A percentile compares a stretch with the other conserved stretches of the same genome.
phyloP scores from a whole-genome alignment of 495 filamentous ascomycete species.

The Neohortaea acidophila region DNA sequence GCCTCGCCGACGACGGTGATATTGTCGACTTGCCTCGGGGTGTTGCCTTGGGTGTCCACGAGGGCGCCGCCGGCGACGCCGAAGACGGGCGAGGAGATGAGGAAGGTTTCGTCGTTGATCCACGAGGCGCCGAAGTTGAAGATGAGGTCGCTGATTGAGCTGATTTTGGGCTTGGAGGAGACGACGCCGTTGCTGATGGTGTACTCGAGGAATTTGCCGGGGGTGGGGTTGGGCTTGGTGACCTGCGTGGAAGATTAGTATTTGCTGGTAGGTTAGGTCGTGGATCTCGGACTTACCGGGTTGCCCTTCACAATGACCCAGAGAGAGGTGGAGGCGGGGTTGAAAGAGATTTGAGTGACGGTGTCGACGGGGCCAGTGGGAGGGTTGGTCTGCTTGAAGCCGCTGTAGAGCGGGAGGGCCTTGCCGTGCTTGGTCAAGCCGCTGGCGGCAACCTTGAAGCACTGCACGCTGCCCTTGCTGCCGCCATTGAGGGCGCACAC shows the following conservation, averaged over 20 bases:
- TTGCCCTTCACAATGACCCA: constrained; percentile 5
- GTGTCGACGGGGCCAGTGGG: constrained; percentile 2
- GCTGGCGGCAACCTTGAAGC: constrained; percentile 1
- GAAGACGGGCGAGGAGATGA: too few species aligned
- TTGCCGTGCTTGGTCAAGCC: neutral
- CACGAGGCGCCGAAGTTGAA: too few species aligned
- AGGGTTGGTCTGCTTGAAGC: constrained; percentile 9
- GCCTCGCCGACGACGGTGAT: neutral
- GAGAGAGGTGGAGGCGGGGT: constrained; percentile 3
- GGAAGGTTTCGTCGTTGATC: too few species aligned
- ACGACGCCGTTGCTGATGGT: too few species aligned
- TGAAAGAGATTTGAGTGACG: constrained; percentile 5
- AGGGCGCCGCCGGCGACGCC: neutral
- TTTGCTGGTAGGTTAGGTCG: neutral
- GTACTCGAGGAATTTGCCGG: too few species aligned
- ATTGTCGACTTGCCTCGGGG: neutral
- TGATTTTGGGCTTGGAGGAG: too few species aligned
- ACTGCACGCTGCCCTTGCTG: constrained; percentile 1
- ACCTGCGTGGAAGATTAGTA: neutral
- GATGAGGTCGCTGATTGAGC: too few species aligned
- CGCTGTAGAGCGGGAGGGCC: too few species aligned
- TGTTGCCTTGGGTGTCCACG: too few species aligned
- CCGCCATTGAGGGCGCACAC: constrained; percentile 7
- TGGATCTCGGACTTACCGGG: too few species aligned
- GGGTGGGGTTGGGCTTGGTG: constrained; percentile 2